These are phyloP conservation scores for Discostella stelligeroides DNA, from an alignment of 108 stramenopile genomes.

Conservation along the genomic window DNA sequence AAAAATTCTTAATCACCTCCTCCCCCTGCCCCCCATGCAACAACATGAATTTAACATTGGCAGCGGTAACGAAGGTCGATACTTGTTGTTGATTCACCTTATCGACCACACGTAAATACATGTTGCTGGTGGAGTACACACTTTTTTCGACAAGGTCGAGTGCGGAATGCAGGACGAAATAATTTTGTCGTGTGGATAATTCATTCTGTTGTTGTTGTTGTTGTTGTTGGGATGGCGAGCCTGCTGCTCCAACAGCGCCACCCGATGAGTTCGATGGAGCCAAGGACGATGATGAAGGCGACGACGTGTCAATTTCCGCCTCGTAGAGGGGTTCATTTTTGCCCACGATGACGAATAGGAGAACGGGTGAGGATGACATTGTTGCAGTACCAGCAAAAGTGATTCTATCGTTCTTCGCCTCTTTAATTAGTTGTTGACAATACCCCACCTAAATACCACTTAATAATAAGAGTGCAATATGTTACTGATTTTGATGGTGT, in stretches of 20 bases:
- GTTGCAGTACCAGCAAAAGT: too few relatives aligned
- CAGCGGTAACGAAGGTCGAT: conserved; percentile 89
- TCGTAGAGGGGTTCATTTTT: conserved; percentile 87
- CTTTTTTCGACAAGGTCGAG: conserved; percentile 93
- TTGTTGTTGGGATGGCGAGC: conserved; percentile 16
- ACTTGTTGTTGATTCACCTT: conserved; percentile 96
- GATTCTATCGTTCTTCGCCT: too few relatives aligned
- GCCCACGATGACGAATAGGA: conserved; percentile 87
- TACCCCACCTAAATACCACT: too few relatives aligned
- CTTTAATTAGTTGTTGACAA: too few relatives aligned
- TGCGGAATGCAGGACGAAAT: conserved; percentile 92
- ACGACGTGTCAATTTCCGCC: conserved; percentile 71
- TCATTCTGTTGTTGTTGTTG: conserved; percentile 51
- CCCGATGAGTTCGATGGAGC: too few relatives aligned
- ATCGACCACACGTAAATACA: conserved; percentile 91
- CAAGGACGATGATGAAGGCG: too few relatives aligned
- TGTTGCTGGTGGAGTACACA: conserved; percentile 83
- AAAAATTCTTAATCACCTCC: conserved; percentile 88
- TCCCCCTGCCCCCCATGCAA: conserved; percentile 87
- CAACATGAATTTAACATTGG: conserved; percentile 91
- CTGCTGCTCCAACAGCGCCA: too few relatives aligned
- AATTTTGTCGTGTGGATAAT: conserved; percentile 87
- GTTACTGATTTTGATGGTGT: too few relatives aligned
- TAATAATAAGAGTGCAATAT: too few relatives aligned
- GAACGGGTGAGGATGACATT: conserved; percentile 47